Percentiles rank a stretch among this genome's conserved stretches.
Conservation (phyloP, 2,329 filamentous ascomycete genomes). For the Ceratocystis ficicola region DNA sequence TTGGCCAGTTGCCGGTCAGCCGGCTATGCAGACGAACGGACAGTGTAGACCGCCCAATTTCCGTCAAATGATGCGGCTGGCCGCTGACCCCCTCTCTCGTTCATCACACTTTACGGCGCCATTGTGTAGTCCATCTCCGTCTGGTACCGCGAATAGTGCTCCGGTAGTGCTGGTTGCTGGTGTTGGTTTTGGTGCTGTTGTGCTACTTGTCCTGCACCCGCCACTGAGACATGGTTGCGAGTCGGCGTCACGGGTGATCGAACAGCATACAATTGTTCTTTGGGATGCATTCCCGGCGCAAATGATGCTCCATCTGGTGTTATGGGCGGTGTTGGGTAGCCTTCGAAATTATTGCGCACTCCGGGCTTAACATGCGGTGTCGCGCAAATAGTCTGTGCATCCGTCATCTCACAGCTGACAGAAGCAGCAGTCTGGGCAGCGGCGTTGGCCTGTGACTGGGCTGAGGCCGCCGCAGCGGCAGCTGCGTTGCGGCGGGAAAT, state of each 20-base stretch:
- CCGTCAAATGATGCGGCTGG: not conserved
- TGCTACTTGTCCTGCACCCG: not conserved
- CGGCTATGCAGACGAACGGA: not conserved
- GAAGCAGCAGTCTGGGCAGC: slow-evolving; percentile 60
- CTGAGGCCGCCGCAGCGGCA: slow-evolving; percentile 40
- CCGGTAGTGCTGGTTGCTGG: slow-evolving; percentile 21
- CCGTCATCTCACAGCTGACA: slow-evolving; percentile 37
- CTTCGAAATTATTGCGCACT: slow-evolving; percentile 48
- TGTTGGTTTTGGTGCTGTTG: slow-evolving; percentile 26
- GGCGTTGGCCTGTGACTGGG: slow-evolving; percentile 27
- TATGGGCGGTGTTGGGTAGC: slow-evolving; percentile 75
- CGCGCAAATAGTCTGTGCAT: slow-evolving; percentile 50
- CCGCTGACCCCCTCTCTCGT: not conserved
- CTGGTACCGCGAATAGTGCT: slow-evolving; percentile 19
- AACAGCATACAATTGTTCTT: slow-evolving; percentile 37
- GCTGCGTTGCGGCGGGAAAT: slow-evolving; percentile 37
- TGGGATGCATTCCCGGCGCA: slow-evolving; percentile 36
- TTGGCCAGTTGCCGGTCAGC: not conserved
- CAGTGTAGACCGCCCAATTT: not conserved
- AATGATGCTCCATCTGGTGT: slow-evolving; percentile 60
- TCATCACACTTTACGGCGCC: slow-evolving; percentile 14
- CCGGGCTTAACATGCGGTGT: slow-evolving; percentile 62
- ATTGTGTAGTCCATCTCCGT: slow-evolving; percentile 21
- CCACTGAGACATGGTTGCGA: slow-evolving; percentile 33
- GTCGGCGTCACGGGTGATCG: slow-evolving; percentile 53